Conservation (phyloP, 306 rosid genomes). For the Benincasa hispida region DNA sequence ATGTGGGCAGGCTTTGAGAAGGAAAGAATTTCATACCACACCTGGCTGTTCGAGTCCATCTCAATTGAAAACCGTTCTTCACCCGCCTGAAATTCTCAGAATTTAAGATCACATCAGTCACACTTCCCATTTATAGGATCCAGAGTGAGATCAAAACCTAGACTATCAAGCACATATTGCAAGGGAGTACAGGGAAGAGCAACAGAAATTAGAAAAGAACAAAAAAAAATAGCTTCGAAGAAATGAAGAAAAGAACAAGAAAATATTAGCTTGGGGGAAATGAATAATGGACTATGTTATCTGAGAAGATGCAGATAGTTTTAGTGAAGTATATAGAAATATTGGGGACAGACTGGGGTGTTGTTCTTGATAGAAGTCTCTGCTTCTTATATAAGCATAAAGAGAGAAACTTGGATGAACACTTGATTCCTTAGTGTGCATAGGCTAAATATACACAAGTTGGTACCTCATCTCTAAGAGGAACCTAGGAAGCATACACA, state of each 20-base stretch:
- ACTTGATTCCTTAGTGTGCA: background rate
- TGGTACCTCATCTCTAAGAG: background rate
- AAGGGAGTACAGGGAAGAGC: background rate
- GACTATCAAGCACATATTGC: background rate
- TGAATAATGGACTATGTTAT: background rate
- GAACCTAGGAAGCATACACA: too few relatives aligned
- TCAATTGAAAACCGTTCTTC: constrained; percentile 83
- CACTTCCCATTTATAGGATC: background rate
- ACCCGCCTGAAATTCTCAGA: constrained; percentile 53
- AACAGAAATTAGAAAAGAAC: too few relatives aligned
- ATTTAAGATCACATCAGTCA: background rate
- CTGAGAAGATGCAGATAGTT: background rate
- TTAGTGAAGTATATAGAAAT: background rate
- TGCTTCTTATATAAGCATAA: background rate
- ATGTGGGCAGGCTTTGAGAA: constrained; percentile 76
- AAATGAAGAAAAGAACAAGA: too few relatives aligned
- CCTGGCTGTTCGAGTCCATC: constrained; percentile 74
- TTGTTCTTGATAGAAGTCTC: background rate
- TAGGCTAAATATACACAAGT: background rate
- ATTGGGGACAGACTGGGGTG: background rate
- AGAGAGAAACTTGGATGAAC: background rate
- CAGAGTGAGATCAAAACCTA: background rate
- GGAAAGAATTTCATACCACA: constrained; percentile 90
- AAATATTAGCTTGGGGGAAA: background rate
- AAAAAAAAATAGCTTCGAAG: too few relatives aligned